Percentiles rank a stretch among this genome's conserved stretches.
phyloP scores from a whole-genome alignment of 305 asterid genomes.

The Vinca major region DNA sequence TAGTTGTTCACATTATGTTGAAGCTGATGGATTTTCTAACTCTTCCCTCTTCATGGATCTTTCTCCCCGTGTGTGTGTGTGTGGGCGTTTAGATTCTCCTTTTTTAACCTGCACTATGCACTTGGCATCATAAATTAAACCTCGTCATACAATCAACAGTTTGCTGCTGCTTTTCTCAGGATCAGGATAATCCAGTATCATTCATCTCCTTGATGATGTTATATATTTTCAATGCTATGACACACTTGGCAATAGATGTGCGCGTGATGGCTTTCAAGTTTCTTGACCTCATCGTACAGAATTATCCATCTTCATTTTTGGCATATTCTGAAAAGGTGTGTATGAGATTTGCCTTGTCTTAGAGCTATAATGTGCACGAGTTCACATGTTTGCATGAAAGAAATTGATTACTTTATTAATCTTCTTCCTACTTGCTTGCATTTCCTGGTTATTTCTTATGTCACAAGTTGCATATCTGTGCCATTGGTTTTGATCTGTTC shows the following conservation, averaged over 20 bases:
- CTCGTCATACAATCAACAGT: background rate
- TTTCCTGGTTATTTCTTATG: background rate
- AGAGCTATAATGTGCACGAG: background rate
- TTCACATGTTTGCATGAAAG: background rate
- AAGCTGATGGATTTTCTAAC: background rate
- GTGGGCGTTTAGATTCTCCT: background rate
- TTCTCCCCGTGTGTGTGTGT: background rate
- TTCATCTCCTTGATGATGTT: slow-evolving; percentile 74
- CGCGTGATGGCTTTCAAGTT: slow-evolving; percentile 86
- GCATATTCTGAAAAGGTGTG: slow-evolving; percentile 78
- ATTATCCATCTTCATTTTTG: slow-evolving; percentile 65
- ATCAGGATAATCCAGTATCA: slow-evolving; percentile 81
- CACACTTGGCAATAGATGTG: slow-evolving; percentile 70
- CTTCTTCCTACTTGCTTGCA: background rate
- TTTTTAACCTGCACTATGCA: background rate
- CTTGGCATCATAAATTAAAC: background rate
- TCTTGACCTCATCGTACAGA: slow-evolving; percentile 70
- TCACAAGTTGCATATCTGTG: background rate
- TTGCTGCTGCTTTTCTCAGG: slow-evolving; percentile 43
- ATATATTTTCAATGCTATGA: slow-evolving; percentile 78
- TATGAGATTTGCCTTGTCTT: background rate
- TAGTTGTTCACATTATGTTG: background rate
- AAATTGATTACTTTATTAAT: background rate
- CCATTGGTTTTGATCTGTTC: background rate
- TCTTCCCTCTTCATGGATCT: background rate